Base-by-base conservation (phyloP, 2,329 filamentous ascomycete genomes). In the Teratosphaeria pseudoeucalypti region DNA sequence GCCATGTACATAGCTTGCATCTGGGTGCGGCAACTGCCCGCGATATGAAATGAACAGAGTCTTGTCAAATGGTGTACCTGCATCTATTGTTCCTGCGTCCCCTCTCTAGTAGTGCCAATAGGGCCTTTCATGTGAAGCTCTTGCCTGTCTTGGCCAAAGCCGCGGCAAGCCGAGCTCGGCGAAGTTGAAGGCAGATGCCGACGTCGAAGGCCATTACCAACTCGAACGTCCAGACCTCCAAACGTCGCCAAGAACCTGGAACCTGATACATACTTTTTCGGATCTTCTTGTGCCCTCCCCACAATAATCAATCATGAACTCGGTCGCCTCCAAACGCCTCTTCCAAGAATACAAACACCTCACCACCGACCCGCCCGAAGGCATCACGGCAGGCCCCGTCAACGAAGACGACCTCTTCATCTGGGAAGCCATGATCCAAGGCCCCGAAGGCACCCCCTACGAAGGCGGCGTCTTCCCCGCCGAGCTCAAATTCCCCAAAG, bases 371-470 rank as follows among this genome's bases (percentile, higher is more conserved):
- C 90, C 92, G 0, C 92, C 92, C n/a, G 92, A 97, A 63, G 94
- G 94, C 74, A 97, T 99, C 77, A 95, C 90, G 61, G 94, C 94
- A 16, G 94, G 94, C 23, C 94, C 94, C 37, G 81, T 96, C 62
- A 88, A 84, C 65, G 94, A 99, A 79, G 94, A 97, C 74, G 91
- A 99, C 78, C 86, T 97, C 72, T 89, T 96, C 69, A 80, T 90
- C 70, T 99, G 94, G 94, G 94, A 99, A 78, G 94, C 92, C 9
- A 79, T 97, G 63, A 97, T 99, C 70, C 88, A 95, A 75, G 94
- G 94, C 0, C 94, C 94, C 12, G 92, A 96, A 71, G 94, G 88
- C 63, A 99, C 94, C 1, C 94, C 94, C 0, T 99, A 95, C 69
- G 92, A 95, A 78, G 92, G 92, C 61, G 94, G 94, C 57, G 85